A percentile compares a stretch with the other conserved stretches of the same genome.
Evolutionary conservation across 2,329 filamentous ascomycete species (phyloP).

Genomic region (Alternaria arbusti): DNA sequence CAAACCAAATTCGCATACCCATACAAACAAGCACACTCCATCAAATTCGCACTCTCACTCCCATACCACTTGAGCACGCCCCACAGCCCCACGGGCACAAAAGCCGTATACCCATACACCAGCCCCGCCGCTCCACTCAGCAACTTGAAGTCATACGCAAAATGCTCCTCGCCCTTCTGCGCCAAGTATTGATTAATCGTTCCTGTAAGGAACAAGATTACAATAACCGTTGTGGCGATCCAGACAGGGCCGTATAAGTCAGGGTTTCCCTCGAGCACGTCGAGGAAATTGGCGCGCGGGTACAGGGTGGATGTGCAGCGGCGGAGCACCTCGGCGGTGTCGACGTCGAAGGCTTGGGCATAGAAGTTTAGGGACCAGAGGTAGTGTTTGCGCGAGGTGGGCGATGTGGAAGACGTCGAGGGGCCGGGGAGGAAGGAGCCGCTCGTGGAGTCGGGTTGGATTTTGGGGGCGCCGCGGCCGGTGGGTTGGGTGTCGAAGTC

Average conservation of each 20-base stretch:
- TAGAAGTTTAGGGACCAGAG: conserved; percentile 95
- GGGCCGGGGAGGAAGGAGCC: conserved; percentile 48
- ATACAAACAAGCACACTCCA: conserved; percentile 95
- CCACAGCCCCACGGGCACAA: conserved; percentile 87
- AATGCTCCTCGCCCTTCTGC: conserved; percentile 69
- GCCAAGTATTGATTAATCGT: conserved; percentile 92
- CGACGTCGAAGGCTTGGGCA: conserved; percentile 97
- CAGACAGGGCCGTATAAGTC: conserved; percentile 97
- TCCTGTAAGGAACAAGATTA: conserved; percentile 93
- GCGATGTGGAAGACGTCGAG: conserved; percentile 15
- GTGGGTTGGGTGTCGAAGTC: conserved; percentile 71
- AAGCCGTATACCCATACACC: conserved; percentile 87
- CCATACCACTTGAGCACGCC: conserved; percentile 93
- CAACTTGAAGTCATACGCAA: conserved; percentile 89
- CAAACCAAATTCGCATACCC: conserved; percentile 97
- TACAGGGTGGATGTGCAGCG: conserved; percentile 90
- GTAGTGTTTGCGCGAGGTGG: conserved; percentile 70
- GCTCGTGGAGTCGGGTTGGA: conserved; percentile 50
- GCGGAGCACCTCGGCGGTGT: conserved; percentile 85
- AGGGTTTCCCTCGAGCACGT: conserved; percentile 94
- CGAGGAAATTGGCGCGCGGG: conserved; percentile 92
- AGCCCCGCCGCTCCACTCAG: conserved; percentile 89
- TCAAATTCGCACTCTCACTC: conserved; percentile 86
- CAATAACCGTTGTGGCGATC: conserved; percentile 96
- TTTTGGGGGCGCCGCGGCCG: conserved; percentile 54